Evolutionary conservation across 441 rosid species (phyloP).

Genomic region (Kokia cookei): DNA sequence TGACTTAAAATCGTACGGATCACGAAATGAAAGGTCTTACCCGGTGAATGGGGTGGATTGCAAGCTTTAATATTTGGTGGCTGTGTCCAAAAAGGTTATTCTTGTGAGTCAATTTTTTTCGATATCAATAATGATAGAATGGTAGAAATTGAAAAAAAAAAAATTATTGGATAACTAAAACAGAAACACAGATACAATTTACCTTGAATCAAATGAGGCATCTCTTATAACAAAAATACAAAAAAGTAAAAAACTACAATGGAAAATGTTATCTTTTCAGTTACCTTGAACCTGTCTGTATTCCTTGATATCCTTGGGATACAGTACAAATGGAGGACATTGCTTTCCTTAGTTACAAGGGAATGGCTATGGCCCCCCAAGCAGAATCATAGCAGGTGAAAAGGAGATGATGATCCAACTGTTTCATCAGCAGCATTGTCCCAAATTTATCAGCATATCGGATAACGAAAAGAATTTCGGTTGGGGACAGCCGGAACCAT

Average conservation of each 20-base stretch:
- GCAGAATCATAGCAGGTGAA: neutral
- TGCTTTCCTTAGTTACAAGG: neutral
- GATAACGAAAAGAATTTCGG: constrained; percentile 2
- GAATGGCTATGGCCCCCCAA: neutral
- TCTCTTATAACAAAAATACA: neutral
- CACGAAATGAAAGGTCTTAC: no score
- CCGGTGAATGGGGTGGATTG: no score
- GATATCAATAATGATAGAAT: no score
- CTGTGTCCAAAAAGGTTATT: no score
- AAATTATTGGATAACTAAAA: no score
- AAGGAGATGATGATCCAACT: neutral
- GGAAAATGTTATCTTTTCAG: neutral
- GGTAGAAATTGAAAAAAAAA: no score
- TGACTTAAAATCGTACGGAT: no score
- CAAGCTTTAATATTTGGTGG: no score
- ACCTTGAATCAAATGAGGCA: neutral
- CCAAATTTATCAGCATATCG: neutral
- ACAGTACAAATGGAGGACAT: constrained; percentile 9
- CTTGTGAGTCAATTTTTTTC: no score
- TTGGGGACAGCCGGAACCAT: constrained; percentile 13
- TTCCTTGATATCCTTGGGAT: constrained; percentile 5
- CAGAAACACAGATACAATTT: neutral
- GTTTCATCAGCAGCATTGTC: neutral
- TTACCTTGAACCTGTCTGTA: constrained; percentile 5
- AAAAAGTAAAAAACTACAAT: neutral